Evolutionary conservation across 768 basidiomycete genomes (phyloP).

Genomic region (Lactarius akahatsu): DNA sequence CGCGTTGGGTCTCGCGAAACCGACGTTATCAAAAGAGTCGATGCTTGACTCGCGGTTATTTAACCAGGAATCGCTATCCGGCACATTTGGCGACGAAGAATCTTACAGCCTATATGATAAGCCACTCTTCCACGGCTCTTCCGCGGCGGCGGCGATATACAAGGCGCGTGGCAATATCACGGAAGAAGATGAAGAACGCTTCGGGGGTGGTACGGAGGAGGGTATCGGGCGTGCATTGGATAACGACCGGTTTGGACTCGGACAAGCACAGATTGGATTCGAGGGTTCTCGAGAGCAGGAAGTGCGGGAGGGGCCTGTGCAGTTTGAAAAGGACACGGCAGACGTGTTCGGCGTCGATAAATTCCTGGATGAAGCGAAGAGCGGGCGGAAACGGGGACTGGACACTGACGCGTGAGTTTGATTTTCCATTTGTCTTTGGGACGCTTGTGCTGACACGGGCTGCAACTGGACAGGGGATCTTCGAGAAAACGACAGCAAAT

Average conservation of each 20-base stretch:
- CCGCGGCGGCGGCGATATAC: conserved; percentile 99
- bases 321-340: conserved; percentile 97
- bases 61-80: conserved; percentile 88
- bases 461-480: conserved; percentile 42
- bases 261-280: conserved; percentile 81
- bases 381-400: conserved; percentile 86
- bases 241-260: conserved; percentile 92
- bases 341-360: conserved; percentile 97
- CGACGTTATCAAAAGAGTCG: conserved; percentile 91
- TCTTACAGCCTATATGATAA: conserved; percentile 93
- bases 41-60: conserved; percentile 97
- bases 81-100: conserved; percentile 86
- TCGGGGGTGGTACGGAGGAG: conserved; percentile 93
- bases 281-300: conserved; percentile 89
- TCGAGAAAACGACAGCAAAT: conserved; percentile 70
- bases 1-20: conserved; percentile 95
- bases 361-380: conserved; percentile 96
- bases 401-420: conserved; percentile 68
- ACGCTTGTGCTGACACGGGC: conserved; percentile 8
- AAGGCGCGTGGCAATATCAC: conserved; percentile 86
- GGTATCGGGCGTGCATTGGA: conserved; percentile 87
- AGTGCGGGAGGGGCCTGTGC: conserved; percentile 88
- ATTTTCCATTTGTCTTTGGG: background rate
- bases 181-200: conserved; percentile 86
- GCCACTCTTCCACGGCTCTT: conserved; percentile 93